These are phyloP conservation scores for Cydonia oblonga DNA, from an alignment of 331 rosid genomes.

Conservation along the genomic window DNA sequence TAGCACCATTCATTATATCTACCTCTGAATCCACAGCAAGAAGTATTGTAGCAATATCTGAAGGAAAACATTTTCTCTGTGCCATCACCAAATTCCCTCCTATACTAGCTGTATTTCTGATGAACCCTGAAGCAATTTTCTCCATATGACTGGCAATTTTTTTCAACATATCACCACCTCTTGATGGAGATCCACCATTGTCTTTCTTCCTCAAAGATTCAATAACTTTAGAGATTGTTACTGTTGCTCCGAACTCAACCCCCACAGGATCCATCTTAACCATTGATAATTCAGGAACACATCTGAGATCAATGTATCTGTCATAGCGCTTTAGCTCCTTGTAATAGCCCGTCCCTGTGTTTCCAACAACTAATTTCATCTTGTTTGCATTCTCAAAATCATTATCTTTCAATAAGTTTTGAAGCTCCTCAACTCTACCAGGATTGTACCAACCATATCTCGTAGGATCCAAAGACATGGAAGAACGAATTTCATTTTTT, in stretches of 20 bases:
- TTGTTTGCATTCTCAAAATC: conserved; percentile 6
- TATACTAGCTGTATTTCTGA: conserved; percentile 63
- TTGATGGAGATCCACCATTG: conserved; percentile 18
- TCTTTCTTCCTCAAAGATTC: conserved; percentile 32
- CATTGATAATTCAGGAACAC: conserved; percentile 46
- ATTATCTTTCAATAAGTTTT: conserved; percentile 21
- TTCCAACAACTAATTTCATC: conserved; percentile 52
- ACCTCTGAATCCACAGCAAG: conserved; percentile 64
- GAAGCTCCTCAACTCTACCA: conserved; percentile 36
- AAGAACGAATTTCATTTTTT: conserved; percentile 31
- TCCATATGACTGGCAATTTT: conserved; percentile 60
- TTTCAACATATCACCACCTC: conserved; percentile 32
- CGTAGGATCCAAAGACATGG: conserved; percentile 29
- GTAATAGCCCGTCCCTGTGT: conserved; percentile 75
- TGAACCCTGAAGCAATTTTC: conserved; percentile 58
- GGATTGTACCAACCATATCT: conserved; percentile 53
- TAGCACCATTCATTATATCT: conserved; percentile 39
- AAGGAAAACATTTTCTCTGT: conserved; percentile 66
- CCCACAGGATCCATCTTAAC: conserved; percentile 47
- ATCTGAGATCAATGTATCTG: conserved; percentile 42
- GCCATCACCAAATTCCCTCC: conserved; percentile 94
- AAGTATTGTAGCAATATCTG: conserved; percentile 67
- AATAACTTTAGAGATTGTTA: conserved; percentile 57
- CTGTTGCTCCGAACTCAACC: conserved; percentile 66
- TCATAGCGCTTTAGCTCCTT: conserved; percentile 46